Base-by-base conservation (phyloP, 164 flowering plant species). In the Nelumbo lutea region DNA sequence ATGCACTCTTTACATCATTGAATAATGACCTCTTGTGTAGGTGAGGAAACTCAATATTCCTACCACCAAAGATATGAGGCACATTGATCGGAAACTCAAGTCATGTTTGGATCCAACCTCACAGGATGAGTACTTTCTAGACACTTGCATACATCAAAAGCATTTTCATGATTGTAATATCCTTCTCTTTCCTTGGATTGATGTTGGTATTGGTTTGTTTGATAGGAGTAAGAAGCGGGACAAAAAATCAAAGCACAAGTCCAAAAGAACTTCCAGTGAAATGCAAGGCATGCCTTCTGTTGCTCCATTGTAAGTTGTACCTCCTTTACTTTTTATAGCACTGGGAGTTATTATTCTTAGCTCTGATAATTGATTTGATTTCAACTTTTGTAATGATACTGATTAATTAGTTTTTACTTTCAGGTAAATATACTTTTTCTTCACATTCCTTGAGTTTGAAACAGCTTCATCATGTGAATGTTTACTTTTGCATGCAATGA, bases 71-170 rank as follows among this genome's bases (percentile, higher is more conserved):
- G 97, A 95, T 75, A 83, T 95, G 87, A 89, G 86, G 85, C 98
- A 88, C 79, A 87, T 85, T 57, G 97, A 91, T 66, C 84, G 96
- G 73, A 95, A 95, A 78, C 88, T 95, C 67, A 95, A 84, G 76
- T 85, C 83, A 60, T 95, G 98, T 72, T 81, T 83, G 82, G 96
- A 91, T 69, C 91, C 89, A 42, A 77, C 84, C 75, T 88, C 95
- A 67, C 90, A 86, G 62, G 99, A 95, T 66, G 92, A 90, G 99
- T 92, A 88, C 3, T 10, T 60, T 58, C 68, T 59, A 3, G 40
- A 43, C 38, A 46, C 61, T 59, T 9, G 9, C 45, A 4, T 4
- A 38, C 14, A 47, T 48, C 2, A 8, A 10, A 69, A 14, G 10
- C 5, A 59, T 4, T 9, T 62, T 44, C 67, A 52, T 61, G 15